Evolutionary conservation across 257 asterid genomes (phyloP).

Genomic region (Catharanthus roseus): DNA sequence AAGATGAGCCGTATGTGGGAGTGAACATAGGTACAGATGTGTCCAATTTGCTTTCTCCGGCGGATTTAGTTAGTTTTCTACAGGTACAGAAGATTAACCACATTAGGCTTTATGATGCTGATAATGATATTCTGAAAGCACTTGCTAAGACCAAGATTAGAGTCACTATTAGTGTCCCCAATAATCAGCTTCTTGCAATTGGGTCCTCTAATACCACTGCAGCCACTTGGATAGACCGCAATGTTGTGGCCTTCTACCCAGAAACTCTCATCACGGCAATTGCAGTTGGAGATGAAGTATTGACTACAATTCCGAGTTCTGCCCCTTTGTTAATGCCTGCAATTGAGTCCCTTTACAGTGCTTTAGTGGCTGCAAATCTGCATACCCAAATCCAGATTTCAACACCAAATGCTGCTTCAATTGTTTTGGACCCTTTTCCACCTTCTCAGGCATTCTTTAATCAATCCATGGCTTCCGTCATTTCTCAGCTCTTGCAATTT

Average conservation of each 20-base stretch:
- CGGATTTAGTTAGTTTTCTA: constrained; percentile 63
- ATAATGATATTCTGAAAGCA: constrained; percentile 60
- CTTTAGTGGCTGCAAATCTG: constrained; percentile 78
- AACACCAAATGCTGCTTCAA: constrained; percentile 70
- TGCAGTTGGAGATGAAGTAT: constrained; percentile 86
- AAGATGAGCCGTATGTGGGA: constrained; percentile 79
- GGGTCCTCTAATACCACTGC: constrained; percentile 97
- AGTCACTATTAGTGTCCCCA: constrained; percentile 85
- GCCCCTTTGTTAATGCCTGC: constrained; percentile 91
- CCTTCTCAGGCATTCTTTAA: constrained; percentile 95
- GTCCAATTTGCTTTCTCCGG: constrained; percentile 52
- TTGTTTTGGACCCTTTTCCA: constrained; percentile 82
- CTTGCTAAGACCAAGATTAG: constrained; percentile 80
- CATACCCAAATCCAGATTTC: constrained; percentile 81
- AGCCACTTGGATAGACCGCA: constrained; percentile 84
- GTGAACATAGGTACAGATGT: constrained; percentile 92
- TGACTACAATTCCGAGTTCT: constrained; percentile 74
- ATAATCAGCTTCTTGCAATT: constrained; percentile 82
- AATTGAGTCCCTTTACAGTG: constrained; percentile 82
- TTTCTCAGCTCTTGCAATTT: constrained; percentile 63
- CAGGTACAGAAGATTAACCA: constrained; percentile 73
- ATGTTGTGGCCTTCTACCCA: constrained; percentile 82
- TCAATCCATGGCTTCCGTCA: constrained; percentile 54
- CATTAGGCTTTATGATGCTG: constrained; percentile 82
- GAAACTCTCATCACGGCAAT: constrained; percentile 74